A percentile compares a stretch with the other conserved stretches of the same genome.
Conservation (phyloP, 768 basidiomycete genomes). For the Pluteus cervinus region DNA sequence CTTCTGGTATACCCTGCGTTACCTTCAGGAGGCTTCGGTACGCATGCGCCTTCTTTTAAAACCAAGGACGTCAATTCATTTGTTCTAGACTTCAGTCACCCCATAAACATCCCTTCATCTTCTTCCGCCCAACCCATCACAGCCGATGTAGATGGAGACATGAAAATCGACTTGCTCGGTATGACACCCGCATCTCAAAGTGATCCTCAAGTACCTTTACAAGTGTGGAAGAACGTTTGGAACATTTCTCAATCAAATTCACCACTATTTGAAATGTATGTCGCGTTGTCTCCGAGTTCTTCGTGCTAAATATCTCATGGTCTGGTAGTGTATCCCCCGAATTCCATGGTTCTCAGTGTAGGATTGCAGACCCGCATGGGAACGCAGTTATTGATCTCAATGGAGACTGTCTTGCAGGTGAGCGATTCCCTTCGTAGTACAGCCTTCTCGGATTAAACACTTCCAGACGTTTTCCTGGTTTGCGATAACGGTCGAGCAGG, state of each 20-base stretch:
- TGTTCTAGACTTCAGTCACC: slow-evolving; percentile 30
- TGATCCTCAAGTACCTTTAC: slow-evolving; percentile 34
- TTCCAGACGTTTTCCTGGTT: slow-evolving; percentile 79
- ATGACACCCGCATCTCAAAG: slow-evolving; percentile 35
- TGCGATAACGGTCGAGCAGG: slow-evolving; percentile 61
- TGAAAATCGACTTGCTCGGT: slow-evolving; percentile 86
- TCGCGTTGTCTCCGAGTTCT: slow-evolving; percentile 2
- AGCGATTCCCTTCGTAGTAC: slow-evolving; percentile 10
- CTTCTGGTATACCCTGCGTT: slow-evolving; percentile 68
- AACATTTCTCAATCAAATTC: slow-evolving; percentile 47
- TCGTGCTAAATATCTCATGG: background rate
- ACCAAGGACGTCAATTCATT: background rate
- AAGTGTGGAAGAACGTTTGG: slow-evolving; percentile 81
- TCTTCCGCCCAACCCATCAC: slow-evolving; percentile 75
- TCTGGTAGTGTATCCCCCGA: slow-evolving; percentile 48
- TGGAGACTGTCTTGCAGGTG: slow-evolving; percentile 93
- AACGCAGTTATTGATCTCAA: slow-evolving; percentile 93
- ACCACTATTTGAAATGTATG: slow-evolving; percentile 65
- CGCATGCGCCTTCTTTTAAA: slow-evolving; percentile 11
- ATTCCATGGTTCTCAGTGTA: slow-evolving; percentile 63
- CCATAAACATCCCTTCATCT: slow-evolving; percentile 56
- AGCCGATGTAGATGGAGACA: slow-evolving; percentile 81
- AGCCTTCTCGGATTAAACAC: slow-evolving; percentile 1
- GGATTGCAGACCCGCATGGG: slow-evolving; percentile 82
- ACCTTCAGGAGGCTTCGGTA: slow-evolving; percentile 62